Base-by-base conservation (phyloP, 2,329 filamentous ascomycete genomes). In the Colletotrichum brevisporum region DNA sequence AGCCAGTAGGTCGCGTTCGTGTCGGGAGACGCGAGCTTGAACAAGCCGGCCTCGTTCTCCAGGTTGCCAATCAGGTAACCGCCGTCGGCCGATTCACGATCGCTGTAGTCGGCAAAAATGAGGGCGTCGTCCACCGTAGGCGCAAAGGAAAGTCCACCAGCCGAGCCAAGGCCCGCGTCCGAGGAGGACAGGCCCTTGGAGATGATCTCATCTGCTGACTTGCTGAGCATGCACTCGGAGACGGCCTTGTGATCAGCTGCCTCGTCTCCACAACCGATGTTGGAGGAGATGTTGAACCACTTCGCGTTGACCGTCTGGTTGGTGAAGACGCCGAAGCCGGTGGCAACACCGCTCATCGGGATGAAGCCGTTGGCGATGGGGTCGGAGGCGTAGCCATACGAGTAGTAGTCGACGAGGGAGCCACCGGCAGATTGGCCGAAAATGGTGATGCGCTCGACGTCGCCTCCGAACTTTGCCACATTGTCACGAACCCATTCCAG, bases 311-410 rank as follows among this genome's bases (percentile, higher is more conserved):
- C 45, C 4, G 68, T 70, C 21, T 70, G 50, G 27, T 72, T 56
- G 39, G 69, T 71, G 51, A 80, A 79, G 45, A 77, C 71, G n/a
- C 69, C 69, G n/a, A 51, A 52, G 24, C 62, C 60, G 18, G 70
- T 76, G 15, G 66, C 65, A 9, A 56, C 48, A 15, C 78, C 85
- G 51, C 85, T 86, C 16, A 82, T 78, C 5, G 81, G 76, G 65
- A 88, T 84, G 21, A 86, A 77, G 4, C 80, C 84, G 15, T 79
- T 75, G 26, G 82, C 80, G 27, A 88, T 88, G 5, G 86, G 84
- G 58, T 88, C 83, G 0, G 83, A 67, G 3, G 73, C 64, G 83
- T 83, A 86, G 6, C 85, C 83, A 67, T 85, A 87, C 6, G 83
- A 80, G 77, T 83, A 85, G 73, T 82, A 82, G 72, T 87, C 84